Evolutionary conservation across 192 early-diverging fungal species (phyloP), one percentile per base, ranked within the genome.

Genomic region (Coemansia reversa): DNA sequence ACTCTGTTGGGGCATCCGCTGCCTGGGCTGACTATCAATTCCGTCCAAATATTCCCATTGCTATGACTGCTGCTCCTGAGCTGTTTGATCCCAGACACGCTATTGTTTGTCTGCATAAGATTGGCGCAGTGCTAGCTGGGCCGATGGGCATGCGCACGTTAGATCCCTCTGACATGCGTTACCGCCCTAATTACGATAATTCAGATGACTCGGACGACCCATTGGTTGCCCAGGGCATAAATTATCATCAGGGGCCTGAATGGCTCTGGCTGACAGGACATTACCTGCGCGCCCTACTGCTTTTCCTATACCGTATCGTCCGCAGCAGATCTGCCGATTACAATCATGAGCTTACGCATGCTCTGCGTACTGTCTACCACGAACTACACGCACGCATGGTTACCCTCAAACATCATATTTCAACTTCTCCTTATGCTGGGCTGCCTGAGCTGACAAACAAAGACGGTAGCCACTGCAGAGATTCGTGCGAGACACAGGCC

Each of bases 221-320:
- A 8, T 78, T 87, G 11, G 85, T 96, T 1, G 96, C 97, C 3
- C 96, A 99, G 63, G 97, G 97, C 19, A 91, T 92, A 77, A 99
- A 99, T 69, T 99, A 99, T 71, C 96, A 99, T 62, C 92, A 98
- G 72, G 97, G 95, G 28, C 94, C 94, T 56, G 97, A 99, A 88
- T 99, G 97, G 97, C 82, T 98, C 14, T 99, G 94, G 94, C 82
- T 84, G 20, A 88, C 88, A 1, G 94, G 93, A 3, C 95, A 89
- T 83, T 98, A 92, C 70, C 82, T 98, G 57, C 88, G 90, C 11
- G 93, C 97, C 3, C 93, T 89, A 56, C 62, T 93, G 14, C 64
- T 87, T 32, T 94, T 97, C 59, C 76, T 86, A 69, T 69, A 72
- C 28, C 58, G 64, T 19, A 57, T 59, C 2, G 54, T 81, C 23